Evolutionary conservation across 2,329 filamentous ascomycete genomes (phyloP), one percentile per base, ranked within the genome.

Genomic region (Zelopaecilomyces penicillatus): DNA sequence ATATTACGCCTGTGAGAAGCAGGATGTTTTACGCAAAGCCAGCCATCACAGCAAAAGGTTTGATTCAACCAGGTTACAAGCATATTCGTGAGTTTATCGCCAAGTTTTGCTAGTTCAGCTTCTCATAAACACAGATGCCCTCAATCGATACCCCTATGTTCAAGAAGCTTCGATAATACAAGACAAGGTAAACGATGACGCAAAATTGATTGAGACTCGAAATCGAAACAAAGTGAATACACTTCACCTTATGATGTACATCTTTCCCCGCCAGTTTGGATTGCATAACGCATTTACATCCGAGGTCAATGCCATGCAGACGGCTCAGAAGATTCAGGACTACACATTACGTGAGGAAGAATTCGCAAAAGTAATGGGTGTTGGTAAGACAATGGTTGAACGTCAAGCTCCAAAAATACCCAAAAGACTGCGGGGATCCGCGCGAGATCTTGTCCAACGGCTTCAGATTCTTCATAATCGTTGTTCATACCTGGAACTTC

Each of bases 221-320:
- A 33, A 43, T 19, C 41, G 44, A 35, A 53, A 57, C 11, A 45
- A 69, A 2, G 57, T 64, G 9, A 75, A 83, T 50, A 85, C 81
- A 0, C 58, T 80, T 8, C 86, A 85, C 53, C 65, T 95, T 19
- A 79, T 95, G 76, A 93, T 91, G 71, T 91, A 97, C 63, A 82
- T 98, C 1, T 98, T 98, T 54, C 93, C 93, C 30, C 76, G 83
- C 8, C 90, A 97, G 57, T 97, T 95, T 57, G 79, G 80, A 10
- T 69, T 98, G 4, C 88, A 95, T 58, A 98, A 97, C 63, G 88
- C 85, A n/a, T 96, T 97, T 59, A 88, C 82, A 0, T 86, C 82
- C 5, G 66, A 69, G 4, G 73, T 84, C 11, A 76, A 93, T 59
- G 60, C 59, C 26, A 74, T 66, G 40, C 77, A 86, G 55, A 91